Conservation (phyloP, 2,329 filamentous ascomycete species). For the Metarhizium humberi region DNA sequence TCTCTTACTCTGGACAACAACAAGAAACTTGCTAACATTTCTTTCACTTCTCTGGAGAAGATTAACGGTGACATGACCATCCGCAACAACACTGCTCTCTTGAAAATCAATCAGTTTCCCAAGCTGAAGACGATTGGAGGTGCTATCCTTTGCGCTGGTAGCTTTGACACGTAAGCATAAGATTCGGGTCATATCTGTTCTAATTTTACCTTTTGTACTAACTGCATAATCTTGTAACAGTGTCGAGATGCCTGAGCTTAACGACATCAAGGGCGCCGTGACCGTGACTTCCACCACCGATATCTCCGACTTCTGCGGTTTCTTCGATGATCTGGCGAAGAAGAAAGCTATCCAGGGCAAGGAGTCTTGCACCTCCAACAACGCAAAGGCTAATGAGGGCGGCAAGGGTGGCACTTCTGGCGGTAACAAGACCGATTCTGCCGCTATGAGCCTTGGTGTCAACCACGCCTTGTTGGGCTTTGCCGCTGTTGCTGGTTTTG, state of each 20-base stretch:
- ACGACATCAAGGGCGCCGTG: constrained; percentile 63
- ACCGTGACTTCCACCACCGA: constrained; percentile 58
- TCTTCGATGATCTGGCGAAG: constrained; percentile 35
- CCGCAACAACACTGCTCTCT: constrained; percentile 78
- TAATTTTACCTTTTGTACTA: not conserved
- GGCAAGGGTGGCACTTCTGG: constrained; percentile 20
- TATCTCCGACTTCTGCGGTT: constrained; percentile 44
- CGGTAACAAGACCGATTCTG: constrained; percentile 24
- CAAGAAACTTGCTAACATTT: constrained; percentile 59
- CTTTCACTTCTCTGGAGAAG: constrained; percentile 56
- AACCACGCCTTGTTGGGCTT: constrained; percentile 39
- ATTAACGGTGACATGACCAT: constrained; percentile 76
- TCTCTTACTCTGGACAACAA: constrained; percentile 55
- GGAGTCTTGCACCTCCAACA: constrained; percentile 40
- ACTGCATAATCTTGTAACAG: constrained; percentile 31
- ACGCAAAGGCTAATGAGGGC: constrained; percentile 41
- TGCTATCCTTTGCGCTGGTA: constrained; percentile 68
- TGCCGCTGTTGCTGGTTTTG: constrained; percentile 35
- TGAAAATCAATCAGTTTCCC: constrained; percentile 56
- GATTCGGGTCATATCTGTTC: not conserved
- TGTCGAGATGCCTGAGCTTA: constrained; percentile 57
- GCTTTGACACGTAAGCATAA: constrained; percentile 65
- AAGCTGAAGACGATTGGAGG: constrained; percentile 66
- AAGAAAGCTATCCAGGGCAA: constrained; percentile 33
- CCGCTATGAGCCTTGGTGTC: constrained; percentile 34